phyloP scores from a whole-genome alignment of 2,329 filamentous ascomycete genomes.

The Exophiala mesophila region DNA sequence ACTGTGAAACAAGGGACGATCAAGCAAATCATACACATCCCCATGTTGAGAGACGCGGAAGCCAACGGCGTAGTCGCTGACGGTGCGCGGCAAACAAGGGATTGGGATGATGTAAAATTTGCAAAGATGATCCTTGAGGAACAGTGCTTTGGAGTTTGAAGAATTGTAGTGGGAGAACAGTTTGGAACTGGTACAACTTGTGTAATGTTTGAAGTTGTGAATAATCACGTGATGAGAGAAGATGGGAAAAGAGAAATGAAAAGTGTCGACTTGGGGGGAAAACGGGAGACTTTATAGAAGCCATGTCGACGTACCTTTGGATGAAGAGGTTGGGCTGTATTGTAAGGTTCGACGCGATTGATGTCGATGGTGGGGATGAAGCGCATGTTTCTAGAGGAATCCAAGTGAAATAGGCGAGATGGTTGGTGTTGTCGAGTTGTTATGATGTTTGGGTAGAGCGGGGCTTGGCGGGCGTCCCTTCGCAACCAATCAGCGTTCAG shows the following conservation, averaged over 20 bases:
- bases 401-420: background rate
- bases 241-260: background rate
- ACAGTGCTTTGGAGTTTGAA: no score
- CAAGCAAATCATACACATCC: conserved; percentile 1
- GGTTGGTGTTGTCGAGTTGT: background rate
- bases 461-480: background rate
- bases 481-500: background rate
- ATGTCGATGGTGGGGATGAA: background rate
- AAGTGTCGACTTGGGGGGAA: background rate
- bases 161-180: background rate
- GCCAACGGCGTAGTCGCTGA: background rate
- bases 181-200: background rate
- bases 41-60: background rate
- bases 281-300: background rate
- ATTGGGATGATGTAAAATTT: background rate
- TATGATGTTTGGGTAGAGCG: background rate
- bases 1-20: background rate
- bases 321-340: no score
- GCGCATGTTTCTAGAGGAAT: background rate
- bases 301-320: background rate
- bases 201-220: background rate
- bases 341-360: background rate
- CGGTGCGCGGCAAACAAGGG: background rate
- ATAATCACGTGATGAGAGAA: background rate
- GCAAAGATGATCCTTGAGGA: no score